phyloP scores from a whole-genome alignment of 768 basidiomycete genomes.

The Galerina sulciceps region DNA sequence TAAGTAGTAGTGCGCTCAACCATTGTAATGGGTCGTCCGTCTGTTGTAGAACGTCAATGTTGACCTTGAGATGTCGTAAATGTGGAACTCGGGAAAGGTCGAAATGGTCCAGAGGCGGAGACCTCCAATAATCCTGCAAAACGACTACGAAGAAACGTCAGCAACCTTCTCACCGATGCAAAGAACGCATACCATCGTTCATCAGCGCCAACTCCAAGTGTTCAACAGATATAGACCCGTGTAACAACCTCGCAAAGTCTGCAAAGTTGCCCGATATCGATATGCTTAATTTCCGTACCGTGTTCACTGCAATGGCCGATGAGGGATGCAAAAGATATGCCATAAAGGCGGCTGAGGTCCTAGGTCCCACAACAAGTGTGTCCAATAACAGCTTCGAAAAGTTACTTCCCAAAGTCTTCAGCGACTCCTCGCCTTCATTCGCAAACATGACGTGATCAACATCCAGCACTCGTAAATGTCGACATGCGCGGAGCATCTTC shows the following conservation, averaged over 20 bases:
- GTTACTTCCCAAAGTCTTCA: conserved; percentile 15
- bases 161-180: neutral
- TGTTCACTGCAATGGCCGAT: conserved; percentile 18
- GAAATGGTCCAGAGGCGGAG: conserved; percentile 21
- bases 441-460: conserved; percentile 23
- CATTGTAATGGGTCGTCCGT: conserved; percentile 32
- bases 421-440: conserved; percentile 12
- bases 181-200: conserved; percentile 23
- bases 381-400: conserved; percentile 18
- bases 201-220: conserved; percentile 28
- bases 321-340: conserved; percentile 25
- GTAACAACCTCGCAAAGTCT: conserved; percentile 28
- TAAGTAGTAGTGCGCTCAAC: conserved; percentile 27
- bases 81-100: conserved; percentile 27
- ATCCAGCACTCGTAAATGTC: conserved; percentile 21
- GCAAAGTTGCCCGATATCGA: conserved; percentile 30
- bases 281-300: conserved; percentile 26
- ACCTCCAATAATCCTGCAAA: conserved; percentile 23
- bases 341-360: conserved; percentile 28
- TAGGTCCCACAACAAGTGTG: conserved; percentile 26
- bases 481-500: conserved; percentile 20
- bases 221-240: conserved; percentile 22
- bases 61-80: conserved; percentile 25
- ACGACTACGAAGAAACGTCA: conserved; percentile 12
- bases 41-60: conserved; percentile 30